Conservation (phyloP, 495 filamentous ascomycete species). For the Aspergillus coremiiformis region DNA sequence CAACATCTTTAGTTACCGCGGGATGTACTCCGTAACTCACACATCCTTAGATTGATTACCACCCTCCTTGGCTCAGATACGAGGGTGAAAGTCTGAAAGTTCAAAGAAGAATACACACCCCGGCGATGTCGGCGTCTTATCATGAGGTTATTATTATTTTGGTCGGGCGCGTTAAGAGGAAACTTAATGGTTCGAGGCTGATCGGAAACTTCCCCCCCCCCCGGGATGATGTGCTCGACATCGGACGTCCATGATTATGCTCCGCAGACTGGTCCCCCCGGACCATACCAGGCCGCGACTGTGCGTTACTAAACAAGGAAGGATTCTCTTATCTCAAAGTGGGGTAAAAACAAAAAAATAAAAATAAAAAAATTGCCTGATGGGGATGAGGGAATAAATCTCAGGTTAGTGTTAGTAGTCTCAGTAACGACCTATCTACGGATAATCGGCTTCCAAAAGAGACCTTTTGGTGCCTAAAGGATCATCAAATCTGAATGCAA, state of each 20-base stretch:
- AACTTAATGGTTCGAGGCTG: neutral
- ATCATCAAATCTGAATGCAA: neutral
- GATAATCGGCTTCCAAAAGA: conserved; percentile 5
- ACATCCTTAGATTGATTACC: neutral
- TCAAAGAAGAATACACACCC: neutral
- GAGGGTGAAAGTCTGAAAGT: neutral
- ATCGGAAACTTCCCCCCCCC: neutral
- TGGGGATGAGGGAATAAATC: neutral
- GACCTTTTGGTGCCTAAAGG: neutral
- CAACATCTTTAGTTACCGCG: neutral
- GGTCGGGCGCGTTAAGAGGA: neutral
- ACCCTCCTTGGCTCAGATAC: neutral
- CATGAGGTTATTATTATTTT: neutral
- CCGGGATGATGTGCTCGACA: conserved; percentile 6
- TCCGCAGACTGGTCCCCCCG: neutral
- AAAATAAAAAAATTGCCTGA: neutral
- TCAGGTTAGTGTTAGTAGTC: too few species aligned
- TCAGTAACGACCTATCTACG: neutral
- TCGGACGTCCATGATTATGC: too few species aligned
- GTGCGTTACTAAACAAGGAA: neutral
- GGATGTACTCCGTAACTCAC: neutral
- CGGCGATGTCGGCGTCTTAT: neutral
- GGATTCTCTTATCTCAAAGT: conserved; percentile 7
- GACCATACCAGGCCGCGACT: too few species aligned
- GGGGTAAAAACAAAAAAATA: neutral